These are phyloP conservation scores for Salvia hispanica DNA, from an alignment of 257 asterid species.

Conservation along the genomic window DNA sequence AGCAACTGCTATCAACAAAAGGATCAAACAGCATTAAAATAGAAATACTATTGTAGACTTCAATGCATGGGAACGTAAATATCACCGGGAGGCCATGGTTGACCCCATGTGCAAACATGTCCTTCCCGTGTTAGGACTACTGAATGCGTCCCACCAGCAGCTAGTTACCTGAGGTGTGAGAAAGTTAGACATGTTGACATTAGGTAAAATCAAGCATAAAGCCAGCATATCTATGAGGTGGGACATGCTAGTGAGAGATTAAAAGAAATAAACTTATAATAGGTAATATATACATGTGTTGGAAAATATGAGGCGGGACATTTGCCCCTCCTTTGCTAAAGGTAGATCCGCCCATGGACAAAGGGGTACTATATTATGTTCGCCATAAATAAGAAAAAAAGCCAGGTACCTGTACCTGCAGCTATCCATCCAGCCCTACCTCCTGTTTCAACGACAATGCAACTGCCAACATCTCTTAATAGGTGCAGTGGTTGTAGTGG, in stretches of 20 bases:
- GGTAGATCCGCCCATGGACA: no score
- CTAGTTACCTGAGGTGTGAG: conserved; percentile 70
- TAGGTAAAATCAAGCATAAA: conserved; percentile 9
- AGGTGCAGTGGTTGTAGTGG: conserved; percentile 17
- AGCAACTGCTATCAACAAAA: conserved; percentile 5
- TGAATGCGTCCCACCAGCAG: conserved; percentile 99
- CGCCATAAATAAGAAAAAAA: no score
- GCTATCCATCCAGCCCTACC: no score
- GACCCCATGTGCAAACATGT: conserved; percentile 99
- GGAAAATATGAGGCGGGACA: no score
- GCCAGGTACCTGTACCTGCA: no score
- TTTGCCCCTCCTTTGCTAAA: no score
- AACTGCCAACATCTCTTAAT: conserved; percentile 31
- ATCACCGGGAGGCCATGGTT: conserved; percentile 99
- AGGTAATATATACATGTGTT: no score
- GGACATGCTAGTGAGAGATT: no score
- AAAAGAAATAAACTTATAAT: no score
- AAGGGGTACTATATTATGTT: no score
- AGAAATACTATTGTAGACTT: conserved; percentile 13
- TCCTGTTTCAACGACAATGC: no score
- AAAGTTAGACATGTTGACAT: conserved; percentile 19
- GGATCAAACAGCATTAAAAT: background rate
- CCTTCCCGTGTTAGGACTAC: conserved; percentile 96
- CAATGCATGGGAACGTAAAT: conserved; percentile 56
- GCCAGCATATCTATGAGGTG: background rate